Conservation (phyloP, 331 rosid species). For the Telfairia occidentalis region DNA sequence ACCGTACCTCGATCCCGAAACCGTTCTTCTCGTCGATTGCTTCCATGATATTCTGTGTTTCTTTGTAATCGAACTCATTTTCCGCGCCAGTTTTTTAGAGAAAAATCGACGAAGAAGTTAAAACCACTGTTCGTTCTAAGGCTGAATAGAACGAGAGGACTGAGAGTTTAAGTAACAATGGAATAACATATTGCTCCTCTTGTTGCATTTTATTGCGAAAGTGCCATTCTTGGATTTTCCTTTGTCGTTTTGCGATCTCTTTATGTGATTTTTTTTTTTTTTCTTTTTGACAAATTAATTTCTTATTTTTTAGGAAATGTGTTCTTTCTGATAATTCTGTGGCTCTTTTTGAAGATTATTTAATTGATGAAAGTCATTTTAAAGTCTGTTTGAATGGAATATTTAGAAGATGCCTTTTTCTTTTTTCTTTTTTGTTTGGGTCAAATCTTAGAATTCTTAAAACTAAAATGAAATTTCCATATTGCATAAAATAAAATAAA, state of each 20-base stretch:
- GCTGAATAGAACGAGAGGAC: background rate
- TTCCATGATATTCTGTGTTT: constrained; percentile 28
- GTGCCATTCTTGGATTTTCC: constrained; percentile 28
- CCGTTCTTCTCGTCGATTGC: constrained; percentile 14
- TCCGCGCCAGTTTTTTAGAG: constrained; percentile 1
- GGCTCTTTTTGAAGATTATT: background rate
- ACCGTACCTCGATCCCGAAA: constrained; percentile 6
- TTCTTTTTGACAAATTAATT: background rate
- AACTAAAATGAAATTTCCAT: background rate
- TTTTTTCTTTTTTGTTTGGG: background rate
- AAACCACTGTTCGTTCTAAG: background rate
- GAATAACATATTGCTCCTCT: constrained; percentile 24
- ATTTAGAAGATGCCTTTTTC: background rate
- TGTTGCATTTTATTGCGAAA: constrained; percentile 25
- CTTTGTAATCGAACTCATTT: constrained; percentile 44
- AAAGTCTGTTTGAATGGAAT: constrained; percentile 1
- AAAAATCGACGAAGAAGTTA: background rate
- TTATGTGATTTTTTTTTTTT: background rate
- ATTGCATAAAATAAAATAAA: background rate
- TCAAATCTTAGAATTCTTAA: background rate
- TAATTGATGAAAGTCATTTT: background rate
- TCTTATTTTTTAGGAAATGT: background rate
- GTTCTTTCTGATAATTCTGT: background rate
- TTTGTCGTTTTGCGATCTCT: background rate
- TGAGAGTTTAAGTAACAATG: constrained; percentile 47